Evolutionary conservation across 352 stramenopile species (phyloP), one percentile per base, ranked within the genome.

Genomic region (Globisporangium apiculatum): DNA sequence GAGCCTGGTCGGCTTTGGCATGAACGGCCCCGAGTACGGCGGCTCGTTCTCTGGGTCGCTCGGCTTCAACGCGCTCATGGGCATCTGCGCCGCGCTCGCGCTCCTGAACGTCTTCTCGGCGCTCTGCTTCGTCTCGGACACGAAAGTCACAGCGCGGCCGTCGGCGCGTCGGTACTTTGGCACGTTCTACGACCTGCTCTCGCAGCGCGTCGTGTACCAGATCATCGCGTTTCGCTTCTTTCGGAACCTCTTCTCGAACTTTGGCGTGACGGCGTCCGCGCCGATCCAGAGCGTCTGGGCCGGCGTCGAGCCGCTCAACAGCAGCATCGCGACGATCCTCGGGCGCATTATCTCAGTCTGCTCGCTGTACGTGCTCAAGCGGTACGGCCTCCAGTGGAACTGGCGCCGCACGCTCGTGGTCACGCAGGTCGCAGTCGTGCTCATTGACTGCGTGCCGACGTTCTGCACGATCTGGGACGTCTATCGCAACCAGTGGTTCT

Each of bases 381-480:
- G 61, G 15, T 83, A 66, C 43, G 75, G 75, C 1, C 64, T 88
- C 24, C 64, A 72, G 45, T 88, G 78, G 78, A 84, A 67, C 62
- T 89, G 74, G 75, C 74, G 66, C 47, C 9, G 49, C 8, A 67
- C 78, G 10, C 61, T 86, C 12, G 55, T 83, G n/a, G 51, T 61
- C 11, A 72, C 63, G 7, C 67, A 79, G 51, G 58, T 84, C 12
- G 56, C 61, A 2, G 73, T 86, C 43, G 70, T 88, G 15, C 55
- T 70, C 14, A 59, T 81, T 31, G 77, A 88, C 53, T 54, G 60
- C 0, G 59, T 83, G 36, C 71, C 72, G 9, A 83, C 73, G 4
- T 76, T 84, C 49, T 61, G 83, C 49, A 87, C 77, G 12, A 82
- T 86, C 63, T 88, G 77, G 77, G 48, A 88, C 47, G 75, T 88